Evolutionary conservation across 805 yeast genomes (phyloP).

Genomic region (Pichia membranifaciens): DNA sequence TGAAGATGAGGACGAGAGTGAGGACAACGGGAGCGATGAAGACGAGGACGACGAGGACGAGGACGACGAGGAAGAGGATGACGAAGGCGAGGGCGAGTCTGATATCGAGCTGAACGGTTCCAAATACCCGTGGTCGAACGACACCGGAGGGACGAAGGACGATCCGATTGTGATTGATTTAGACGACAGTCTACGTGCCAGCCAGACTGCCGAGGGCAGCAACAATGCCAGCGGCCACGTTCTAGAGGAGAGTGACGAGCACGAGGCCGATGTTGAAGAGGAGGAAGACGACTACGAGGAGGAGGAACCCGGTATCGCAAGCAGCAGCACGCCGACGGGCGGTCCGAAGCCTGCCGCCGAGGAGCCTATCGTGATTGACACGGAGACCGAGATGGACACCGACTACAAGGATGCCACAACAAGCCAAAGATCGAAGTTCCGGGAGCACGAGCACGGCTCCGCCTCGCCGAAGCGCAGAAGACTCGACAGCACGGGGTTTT

Average conservation of each 20-base stretch:
- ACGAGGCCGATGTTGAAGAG: not conserved
- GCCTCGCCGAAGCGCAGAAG: too few relatives aligned
- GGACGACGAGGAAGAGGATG: not conserved
- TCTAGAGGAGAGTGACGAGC: too few relatives aligned
- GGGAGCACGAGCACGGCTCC: too few relatives aligned
- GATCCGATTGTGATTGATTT: conserved; percentile 24
- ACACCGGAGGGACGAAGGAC: conserved; percentile 22
- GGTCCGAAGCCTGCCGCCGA: too few relatives aligned
- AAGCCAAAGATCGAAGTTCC: too few relatives aligned
- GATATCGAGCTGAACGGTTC: not conserved
- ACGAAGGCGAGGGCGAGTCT: not conserved
- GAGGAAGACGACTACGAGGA: not conserved
- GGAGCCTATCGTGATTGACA: conserved; percentile 2
- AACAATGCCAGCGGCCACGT: too few relatives aligned
- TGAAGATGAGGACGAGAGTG: not conserved
- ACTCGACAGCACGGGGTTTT: too few relatives aligned
- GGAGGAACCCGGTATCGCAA: not conserved
- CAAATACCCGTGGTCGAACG: not conserved
- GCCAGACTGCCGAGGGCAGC: too few relatives aligned
- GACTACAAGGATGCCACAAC: too few relatives aligned
- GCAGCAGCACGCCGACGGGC: too few relatives aligned
- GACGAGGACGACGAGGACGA: not conserved
- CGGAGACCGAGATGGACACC: conserved; percentile 1
- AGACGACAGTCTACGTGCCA: too few relatives aligned
- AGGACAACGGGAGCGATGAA: not conserved